Evolutionary conservation across 1,139 yeast genomes (phyloP).

Genomic region (Blastobotrys capitulatus): DNA sequence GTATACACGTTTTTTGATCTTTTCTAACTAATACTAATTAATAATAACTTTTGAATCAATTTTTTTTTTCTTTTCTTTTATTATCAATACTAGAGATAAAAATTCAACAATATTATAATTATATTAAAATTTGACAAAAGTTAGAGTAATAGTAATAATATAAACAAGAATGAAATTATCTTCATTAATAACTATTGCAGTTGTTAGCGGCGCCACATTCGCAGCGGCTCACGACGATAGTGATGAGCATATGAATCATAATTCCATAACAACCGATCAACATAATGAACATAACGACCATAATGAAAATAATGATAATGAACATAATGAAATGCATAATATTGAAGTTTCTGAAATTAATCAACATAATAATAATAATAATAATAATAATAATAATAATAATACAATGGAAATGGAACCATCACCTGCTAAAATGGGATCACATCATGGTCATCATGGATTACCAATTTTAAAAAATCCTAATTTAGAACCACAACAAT

Average conservation of each 20-base stretch:
- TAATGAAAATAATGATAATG: not conserved
- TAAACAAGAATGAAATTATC: not conserved
- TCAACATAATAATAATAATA: not conserved
- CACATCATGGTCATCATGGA: constrained; percentile 49
- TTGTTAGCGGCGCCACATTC: not conserved
- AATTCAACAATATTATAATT: too few species aligned
- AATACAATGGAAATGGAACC: constrained; percentile 36
- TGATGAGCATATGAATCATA: not conserved
- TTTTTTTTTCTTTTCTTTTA: too few species aligned
- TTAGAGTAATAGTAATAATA: too few species aligned
- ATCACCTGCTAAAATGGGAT: constrained; percentile 30
- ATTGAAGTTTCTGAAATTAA: too few species aligned
- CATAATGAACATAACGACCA: not conserved
- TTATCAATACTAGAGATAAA: too few species aligned
- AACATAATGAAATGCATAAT: not conserved
- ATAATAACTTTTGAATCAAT: too few species aligned
- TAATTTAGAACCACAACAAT: constrained; percentile 63
- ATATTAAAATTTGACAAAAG: too few species aligned
- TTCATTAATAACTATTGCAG: not conserved
- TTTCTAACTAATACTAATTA: too few species aligned
- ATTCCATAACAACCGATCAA: not conserved
- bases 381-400: constrained; percentile 21
- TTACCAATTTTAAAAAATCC: constrained; percentile 64
- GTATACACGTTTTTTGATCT: too few species aligned
- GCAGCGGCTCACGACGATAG: not conserved